phyloP scores from a whole-genome alignment of 73 alveolate genomes.

The Symbiodinium natans region DNA sequence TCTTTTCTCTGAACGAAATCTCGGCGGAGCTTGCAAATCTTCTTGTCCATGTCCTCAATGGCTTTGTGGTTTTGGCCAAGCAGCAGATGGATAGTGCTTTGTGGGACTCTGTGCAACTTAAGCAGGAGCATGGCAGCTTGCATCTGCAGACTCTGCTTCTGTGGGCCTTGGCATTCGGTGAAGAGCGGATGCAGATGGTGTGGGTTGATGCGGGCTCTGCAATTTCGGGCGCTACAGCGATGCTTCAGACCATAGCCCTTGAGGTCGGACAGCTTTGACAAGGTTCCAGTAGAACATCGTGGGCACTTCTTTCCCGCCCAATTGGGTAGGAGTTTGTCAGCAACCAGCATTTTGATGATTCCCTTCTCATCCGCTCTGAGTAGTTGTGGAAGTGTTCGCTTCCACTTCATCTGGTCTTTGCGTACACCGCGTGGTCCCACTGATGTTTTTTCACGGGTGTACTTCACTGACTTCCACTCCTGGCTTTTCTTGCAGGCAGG shows the following conservation, averaged over 20 bases:
- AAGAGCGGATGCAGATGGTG: neutral
- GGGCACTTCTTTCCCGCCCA: neutral
- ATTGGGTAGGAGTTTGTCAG: neutral
- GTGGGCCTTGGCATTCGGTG: too few relatives aligned
- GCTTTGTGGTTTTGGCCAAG: conserved; percentile 27
- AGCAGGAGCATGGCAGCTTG: neutral
- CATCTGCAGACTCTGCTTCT: neutral
- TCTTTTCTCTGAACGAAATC: neutral
- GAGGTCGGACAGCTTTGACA: neutral
- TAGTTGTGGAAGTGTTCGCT: neutral
- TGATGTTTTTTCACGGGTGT: neutral
- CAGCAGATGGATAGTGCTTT: conserved; percentile 22
- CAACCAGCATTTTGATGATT: neutral
- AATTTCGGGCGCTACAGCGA: neutral
- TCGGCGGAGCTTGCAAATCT: conserved; percentile 12
- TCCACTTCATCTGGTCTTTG: neutral
- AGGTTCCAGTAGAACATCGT: neutral
- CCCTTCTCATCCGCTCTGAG: too few relatives aligned
- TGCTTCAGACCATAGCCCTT: neutral
- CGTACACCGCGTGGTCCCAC: neutral
- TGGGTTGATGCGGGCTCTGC: neutral
- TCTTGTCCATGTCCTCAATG: conserved; percentile 13
- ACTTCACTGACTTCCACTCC: neutral
- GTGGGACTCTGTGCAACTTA: neutral
- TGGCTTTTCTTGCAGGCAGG: neutral